Evolutionary conservation across 2,329 filamentous ascomycete species (phyloP), one percentile per base, ranked within the genome.

Genomic region (Paecilomyces sp.): DNA sequence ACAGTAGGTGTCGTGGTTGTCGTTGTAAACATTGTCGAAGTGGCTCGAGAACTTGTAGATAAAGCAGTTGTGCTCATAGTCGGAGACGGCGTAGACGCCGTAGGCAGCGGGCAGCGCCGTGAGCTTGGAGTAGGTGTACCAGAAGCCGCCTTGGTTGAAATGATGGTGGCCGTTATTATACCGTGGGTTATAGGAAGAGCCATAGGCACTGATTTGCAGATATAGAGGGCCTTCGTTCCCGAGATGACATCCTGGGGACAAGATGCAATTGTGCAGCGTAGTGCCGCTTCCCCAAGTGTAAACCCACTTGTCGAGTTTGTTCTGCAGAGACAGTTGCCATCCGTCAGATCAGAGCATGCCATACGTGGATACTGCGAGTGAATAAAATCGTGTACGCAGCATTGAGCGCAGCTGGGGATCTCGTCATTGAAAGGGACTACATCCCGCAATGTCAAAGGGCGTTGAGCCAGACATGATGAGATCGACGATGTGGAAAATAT

Each of bases 231-330:
- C 31, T 76, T 73, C 65, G 78, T 68, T 72, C 80, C 73, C 34
- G 69, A 65, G 9, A 71, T 70, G 56, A 83, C 80, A 11, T 73
- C 67, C 2, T 77, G 75, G 3, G 75, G 71, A 70, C 89, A 92
- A 13, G 73, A 74, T 2, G 83, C 83, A 8, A 83, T 77, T 34
- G 89, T 80, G 71, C 89, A 92, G 67, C 87, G 83, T 62, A 90
- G 74, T 3, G 85, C 87, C 11, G 82, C 88, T 74, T 91, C 89
- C n/a, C 87, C 88, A 55, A 91, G 68, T 1, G 89, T 91, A 66
- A 86, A 88, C 9, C 85, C 87, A 31, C 82, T 82, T 12, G 71
- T 74, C 8, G 87, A 87, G 34, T 78, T 77, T 60, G 80, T 79
- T 41, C 81, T 80, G 71, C 89, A 92, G 6, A 91, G 78, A 65